A percentile compares a stretch with the other conserved stretches of the same genome.
Conservation (phyloP, 164 flowering plant genomes). For the Macadamia tetraphylla region DNA sequence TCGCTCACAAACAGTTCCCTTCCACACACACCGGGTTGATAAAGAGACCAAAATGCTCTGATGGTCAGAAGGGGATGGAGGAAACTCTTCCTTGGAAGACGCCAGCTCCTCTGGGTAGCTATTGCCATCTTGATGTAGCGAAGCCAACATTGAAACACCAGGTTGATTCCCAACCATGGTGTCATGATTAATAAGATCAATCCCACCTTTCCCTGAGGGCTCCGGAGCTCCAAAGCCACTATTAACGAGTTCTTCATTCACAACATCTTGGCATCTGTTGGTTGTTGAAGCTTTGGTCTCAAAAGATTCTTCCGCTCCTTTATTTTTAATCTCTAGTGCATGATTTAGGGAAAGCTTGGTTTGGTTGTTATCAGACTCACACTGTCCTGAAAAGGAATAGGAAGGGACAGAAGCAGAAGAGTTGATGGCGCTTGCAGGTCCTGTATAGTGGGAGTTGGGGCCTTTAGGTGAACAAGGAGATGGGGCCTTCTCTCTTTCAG, state of each 20-base stretch:
- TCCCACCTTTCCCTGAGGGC: constrained; percentile 13
- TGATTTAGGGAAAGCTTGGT: constrained; percentile 18
- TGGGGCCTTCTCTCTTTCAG: constrained; percentile 12
- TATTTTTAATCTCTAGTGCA: constrained; percentile 18
- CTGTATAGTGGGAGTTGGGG: constrained; percentile 16
- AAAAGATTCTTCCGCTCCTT: constrained; percentile 9
- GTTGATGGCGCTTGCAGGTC: constrained; percentile 13
- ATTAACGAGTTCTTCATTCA: constrained; percentile 10
- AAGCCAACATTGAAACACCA: constrained; percentile 25
- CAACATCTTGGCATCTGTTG: constrained; percentile 1
- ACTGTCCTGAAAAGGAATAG: constrained; percentile 13
- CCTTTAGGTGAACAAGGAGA: constrained; percentile 22
- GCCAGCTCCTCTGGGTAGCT: constrained; percentile 34
- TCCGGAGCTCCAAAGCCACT: constrained; percentile 20
- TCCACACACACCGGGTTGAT: constrained; percentile 93
- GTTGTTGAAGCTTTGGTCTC: constrained; percentile 13
- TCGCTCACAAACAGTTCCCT: constrained; percentile 92
- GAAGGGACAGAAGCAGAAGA: constrained; percentile 19
- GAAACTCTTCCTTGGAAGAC: constrained; percentile 69
- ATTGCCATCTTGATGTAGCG: constrained; percentile 30
- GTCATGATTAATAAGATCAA: constrained; percentile 11
- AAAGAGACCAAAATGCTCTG: constrained; percentile 95
- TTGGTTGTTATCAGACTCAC: constrained; percentile 16
- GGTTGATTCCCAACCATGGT: constrained; percentile 16
- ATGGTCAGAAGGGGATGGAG: constrained; percentile 86